Conservation (phyloP, 2,329 filamentous ascomycete genomes). For the Lachnum nothofagi region DNA sequence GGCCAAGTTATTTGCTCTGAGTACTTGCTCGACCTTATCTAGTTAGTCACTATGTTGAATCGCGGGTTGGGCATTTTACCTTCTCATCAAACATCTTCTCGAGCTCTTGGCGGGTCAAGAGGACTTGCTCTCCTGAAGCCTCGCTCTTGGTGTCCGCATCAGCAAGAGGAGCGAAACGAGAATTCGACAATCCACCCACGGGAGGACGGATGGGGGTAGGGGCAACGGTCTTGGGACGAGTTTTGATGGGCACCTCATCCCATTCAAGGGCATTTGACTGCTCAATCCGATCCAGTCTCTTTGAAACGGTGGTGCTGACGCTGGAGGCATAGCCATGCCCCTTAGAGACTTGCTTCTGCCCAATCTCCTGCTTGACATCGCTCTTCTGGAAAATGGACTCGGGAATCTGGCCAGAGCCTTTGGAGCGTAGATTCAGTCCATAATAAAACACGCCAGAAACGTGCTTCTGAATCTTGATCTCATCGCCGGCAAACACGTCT, state of each 20-base stretch:
- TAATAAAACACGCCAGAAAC: slow-evolving; percentile 20
- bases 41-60: background rate
- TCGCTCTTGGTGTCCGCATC: slow-evolving; percentile 11
- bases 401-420: slow-evolving; percentile 12
- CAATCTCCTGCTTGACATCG: background rate
- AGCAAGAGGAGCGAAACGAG: slow-evolving; percentile 14
- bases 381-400: slow-evolving; percentile 17
- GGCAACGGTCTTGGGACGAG: background rate
- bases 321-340: background rate
- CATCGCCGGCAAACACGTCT: slow-evolving; percentile 17
- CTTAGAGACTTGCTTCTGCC: slow-evolving; percentile 4
- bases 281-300: slow-evolving; percentile 16
- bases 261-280: slow-evolving; percentile 22
- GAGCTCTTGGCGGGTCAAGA: slow-evolving; percentile 14
- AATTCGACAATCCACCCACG: slow-evolving; percentile 11
- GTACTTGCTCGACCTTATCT: background rate
- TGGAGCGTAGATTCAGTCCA: slow-evolving; percentile 18
- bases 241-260: slow-evolving; percentile 17
- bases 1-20: background rate
- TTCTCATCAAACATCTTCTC: slow-evolving; percentile 17
- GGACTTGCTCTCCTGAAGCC: slow-evolving; percentile 2
- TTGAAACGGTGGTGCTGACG: slow-evolving; percentile 2
- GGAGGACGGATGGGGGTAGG: slow-evolving; percentile 4
- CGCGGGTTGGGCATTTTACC: slow-evolving; percentile 5
- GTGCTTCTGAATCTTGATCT: slow-evolving; percentile 17